Conservation (phyloP, 2,329 filamentous ascomycete species). For the Fusarium sp. region DNA sequence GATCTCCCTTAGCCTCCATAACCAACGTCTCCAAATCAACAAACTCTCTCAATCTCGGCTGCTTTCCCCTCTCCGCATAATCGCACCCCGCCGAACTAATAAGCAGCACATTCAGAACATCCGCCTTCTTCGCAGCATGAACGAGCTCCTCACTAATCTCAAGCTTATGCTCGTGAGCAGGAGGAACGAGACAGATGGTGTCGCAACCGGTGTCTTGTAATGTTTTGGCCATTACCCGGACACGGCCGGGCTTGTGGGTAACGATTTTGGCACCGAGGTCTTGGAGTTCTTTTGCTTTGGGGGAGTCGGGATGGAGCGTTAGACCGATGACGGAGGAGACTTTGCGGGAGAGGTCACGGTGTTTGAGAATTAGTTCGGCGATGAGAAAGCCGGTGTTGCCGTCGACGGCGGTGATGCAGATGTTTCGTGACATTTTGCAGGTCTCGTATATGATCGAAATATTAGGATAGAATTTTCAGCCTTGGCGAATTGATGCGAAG, state of each 20-base stretch:
- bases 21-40: constrained; percentile 59
- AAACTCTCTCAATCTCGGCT: constrained; percentile 61
- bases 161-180: constrained; percentile 11
- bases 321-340: constrained; percentile 55
- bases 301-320: constrained; percentile 50
- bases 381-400: constrained; percentile 63
- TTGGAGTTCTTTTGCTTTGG: constrained; percentile 11
- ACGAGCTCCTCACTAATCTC: constrained; percentile 13
- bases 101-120: constrained; percentile 13
- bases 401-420: constrained; percentile 60
- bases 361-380: constrained; percentile 58
- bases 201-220: constrained; percentile 1
- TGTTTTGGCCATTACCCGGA: neutral
- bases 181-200: constrained; percentile 11
- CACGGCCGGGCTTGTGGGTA: constrained; percentile 7
- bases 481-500: neutral
- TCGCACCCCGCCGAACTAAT: constrained; percentile 15
- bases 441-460: neutral
- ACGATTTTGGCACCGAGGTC: constrained; percentile 11
- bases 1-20: constrained; percentile 54
- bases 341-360: constrained; percentile 54
- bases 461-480: neutral
- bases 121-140: constrained; percentile 7
- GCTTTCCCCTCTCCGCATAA: constrained; percentile 57
- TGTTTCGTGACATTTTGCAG: constrained; percentile 55